phyloP scores from a whole-genome alignment of 768 basidiomycete genomes.

The Boletellus ananiceps region DNA sequence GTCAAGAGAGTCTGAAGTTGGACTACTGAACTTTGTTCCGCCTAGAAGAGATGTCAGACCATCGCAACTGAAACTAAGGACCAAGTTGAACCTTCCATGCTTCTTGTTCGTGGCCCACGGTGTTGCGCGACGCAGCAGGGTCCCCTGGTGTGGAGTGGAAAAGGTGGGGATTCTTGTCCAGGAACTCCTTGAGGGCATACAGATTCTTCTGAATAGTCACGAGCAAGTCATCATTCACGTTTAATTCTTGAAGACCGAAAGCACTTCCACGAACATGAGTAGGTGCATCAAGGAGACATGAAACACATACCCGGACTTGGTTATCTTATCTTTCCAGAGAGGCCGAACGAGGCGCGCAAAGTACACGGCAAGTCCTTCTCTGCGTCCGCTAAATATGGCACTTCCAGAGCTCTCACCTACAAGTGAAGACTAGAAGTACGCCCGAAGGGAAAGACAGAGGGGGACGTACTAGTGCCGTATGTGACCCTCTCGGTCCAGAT shows the following conservation, averaged over 20 bases:
- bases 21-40: conserved; percentile 78
- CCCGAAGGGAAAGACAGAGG: background rate
- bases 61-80: background rate
- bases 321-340: conserved; percentile 83
- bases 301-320: conserved; percentile 49
- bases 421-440: conserved; percentile 2
- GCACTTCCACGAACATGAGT: conserved; percentile 29
- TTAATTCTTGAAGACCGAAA: conserved; percentile 50
- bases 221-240: conserved; percentile 57
- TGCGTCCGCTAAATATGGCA: conserved; percentile 78
- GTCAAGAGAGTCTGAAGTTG: conserved; percentile 70
- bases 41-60: conserved; percentile 39
- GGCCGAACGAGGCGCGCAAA: conserved; percentile 82
- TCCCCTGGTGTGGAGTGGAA: conserved; percentile 82
- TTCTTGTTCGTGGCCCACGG: conserved; percentile 68
- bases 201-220: conserved; percentile 78
- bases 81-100: conserved; percentile 70
- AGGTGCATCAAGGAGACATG: background rate
- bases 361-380: conserved; percentile 85
- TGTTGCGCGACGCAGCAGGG: conserved; percentile 48
- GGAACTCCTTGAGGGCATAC: conserved; percentile 67
- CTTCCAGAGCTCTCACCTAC: conserved; percentile 66
- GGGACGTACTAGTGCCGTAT: conserved; percentile 62
- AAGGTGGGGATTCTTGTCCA: conserved; percentile 78
- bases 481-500: conserved; percentile 76